phyloP scores from a whole-genome alignment of 805 yeast species.

The Candida oleophila region DNA sequence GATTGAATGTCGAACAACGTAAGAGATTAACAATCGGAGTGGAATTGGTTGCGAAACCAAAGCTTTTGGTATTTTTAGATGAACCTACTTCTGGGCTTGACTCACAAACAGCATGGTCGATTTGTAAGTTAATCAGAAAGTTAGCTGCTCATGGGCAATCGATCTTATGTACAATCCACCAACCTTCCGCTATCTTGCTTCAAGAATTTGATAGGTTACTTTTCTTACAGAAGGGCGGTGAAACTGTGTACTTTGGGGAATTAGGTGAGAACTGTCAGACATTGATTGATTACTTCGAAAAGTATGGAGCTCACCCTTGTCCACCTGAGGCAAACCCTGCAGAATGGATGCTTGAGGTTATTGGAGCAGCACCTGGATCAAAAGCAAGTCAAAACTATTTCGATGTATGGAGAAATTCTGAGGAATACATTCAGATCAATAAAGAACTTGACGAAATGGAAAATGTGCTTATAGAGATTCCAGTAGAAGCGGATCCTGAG shows the following conservation, averaged over 20 bases:
- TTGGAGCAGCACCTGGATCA: conserved; percentile 32
- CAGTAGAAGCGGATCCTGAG: conserved; percentile 15
- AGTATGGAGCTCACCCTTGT: conserved; percentile 62
- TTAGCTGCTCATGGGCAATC: conserved; percentile 34
- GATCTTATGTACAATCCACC: conserved; percentile 63
- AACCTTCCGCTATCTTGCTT: conserved; percentile 74
- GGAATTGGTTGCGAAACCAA: conserved; percentile 29
- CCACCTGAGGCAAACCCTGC: conserved; percentile 76
- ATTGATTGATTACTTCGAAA: conserved; percentile 65
- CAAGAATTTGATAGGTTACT: conserved; percentile 73
- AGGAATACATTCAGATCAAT: conserved; percentile 12
- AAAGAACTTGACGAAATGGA: conserved; percentile 19
- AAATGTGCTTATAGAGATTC: conserved; percentile 17
- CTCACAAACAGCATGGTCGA: conserved; percentile 37
- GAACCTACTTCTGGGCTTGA: conserved; percentile 41
- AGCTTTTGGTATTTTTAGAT: conserved; percentile 27
- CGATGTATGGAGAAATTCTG: conserved; percentile 23
- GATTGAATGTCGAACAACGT: conserved; percentile 34
- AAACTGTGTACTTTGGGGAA: conserved; percentile 75
- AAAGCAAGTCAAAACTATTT: conserved; percentile 23
- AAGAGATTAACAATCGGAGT: conserved; percentile 33
- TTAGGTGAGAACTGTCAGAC: conserved; percentile 57
- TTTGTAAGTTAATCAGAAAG: conserved; percentile 31
- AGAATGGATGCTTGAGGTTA: conserved; percentile 30
- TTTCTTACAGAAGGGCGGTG: conserved; percentile 68